Base-by-base conservation (phyloP, 495 filamentous ascomycete genomes). In the Penicillium steckii region DNA sequence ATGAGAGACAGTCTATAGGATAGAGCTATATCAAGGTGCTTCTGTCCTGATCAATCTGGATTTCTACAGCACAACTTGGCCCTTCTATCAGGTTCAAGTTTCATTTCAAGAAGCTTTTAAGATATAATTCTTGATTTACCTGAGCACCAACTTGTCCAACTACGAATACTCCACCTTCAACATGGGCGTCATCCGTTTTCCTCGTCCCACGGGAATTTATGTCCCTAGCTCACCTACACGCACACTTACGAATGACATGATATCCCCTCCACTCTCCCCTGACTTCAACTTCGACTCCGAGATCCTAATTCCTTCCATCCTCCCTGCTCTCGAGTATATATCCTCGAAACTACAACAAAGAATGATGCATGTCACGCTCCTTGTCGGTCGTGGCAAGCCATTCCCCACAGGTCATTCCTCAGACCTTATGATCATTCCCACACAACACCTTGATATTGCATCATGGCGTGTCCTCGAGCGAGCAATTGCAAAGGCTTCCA, bases 311-410 rank as follows among this genome's bases (percentile, higher is more conserved):
- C 66, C 70, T 1, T 73, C 72, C 7, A 68, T 73, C 48, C 43
- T 79, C 21, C 77, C 77, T 6, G 73, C 72, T 9, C 63, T 80
- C 12, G 72, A 75, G 25, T 79, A 77, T 50, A 74, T 80, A 44
- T 78, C 77, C 40, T 57, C 56, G 44, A 79, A 75, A 46, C 64
- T 80, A 0, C 65, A 72, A 48, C 69, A 77, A 58, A 68, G 65
- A 52, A 68, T 68, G 47, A 70, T 79, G 57, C 71, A 78, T 25
- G 67, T 79, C 51, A 74, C 74, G 0, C 66, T 80, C 18, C 67
- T 80, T 8, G 62, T 80, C 19, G 74, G 74, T 15, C 73, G 74
- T 13, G 70, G 74, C 9, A 72, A 73, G 48, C 77, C 76, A 33
- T 73, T 66, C 21, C 71, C 71, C 8, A 75, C 72, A 22, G 71